Evolutionary conservation across 192 early-diverging fungal genomes (phyloP).

Genomic region (Backusella westeae): DNA sequence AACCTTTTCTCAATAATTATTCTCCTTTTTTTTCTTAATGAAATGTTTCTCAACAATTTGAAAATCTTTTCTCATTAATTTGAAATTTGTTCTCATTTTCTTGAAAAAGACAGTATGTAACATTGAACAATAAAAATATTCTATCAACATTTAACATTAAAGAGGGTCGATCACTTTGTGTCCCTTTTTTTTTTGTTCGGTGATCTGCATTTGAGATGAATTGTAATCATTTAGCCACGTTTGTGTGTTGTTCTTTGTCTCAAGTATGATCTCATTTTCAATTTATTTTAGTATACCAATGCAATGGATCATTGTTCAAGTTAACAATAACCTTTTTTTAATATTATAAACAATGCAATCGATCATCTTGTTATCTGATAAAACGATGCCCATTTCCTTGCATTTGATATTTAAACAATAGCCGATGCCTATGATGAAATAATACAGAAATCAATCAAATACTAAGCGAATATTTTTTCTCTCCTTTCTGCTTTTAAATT

Average conservation of each 20-base stretch:
- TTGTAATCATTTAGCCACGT: background rate
- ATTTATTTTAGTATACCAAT: background rate
- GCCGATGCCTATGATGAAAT: background rate
- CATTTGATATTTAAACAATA: background rate
- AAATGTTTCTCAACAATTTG: no score
- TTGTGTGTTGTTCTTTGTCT: background rate
- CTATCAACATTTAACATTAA: background rate
- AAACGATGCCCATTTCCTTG: no score
- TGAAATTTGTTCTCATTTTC: no score
- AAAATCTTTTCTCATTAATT: no score
- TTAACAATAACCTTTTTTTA: no score
- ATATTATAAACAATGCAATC: background rate
- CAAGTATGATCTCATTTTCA: background rate
- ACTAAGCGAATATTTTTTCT: background rate
- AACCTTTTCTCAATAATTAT: no score
- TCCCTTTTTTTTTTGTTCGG: background rate
- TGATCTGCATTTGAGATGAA: background rate
- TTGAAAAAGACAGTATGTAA: no score
- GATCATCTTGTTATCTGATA: no score
- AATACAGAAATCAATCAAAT: background rate
- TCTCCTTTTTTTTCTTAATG: no score
- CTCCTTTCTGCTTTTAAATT: no score
- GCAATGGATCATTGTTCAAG: background rate
- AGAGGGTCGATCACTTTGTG: background rate
- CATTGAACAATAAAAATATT: background rate